Base-by-base conservation (phyloP, 1,139 yeast species). In the Tardiomyces blankii region DNA sequence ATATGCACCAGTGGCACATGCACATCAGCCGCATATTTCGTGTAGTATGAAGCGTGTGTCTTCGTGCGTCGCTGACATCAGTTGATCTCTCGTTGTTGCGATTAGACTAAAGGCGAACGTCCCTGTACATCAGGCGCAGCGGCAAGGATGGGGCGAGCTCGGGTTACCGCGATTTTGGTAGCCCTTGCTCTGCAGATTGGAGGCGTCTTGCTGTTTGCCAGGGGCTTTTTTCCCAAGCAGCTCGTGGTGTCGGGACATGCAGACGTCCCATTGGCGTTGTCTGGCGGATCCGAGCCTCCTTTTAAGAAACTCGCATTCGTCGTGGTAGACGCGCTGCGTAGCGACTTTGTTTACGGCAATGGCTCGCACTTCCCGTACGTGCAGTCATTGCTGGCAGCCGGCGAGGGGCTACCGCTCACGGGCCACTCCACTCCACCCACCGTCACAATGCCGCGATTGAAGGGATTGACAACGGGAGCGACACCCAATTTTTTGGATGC, bases 391-490 rank as follows among this genome's bases (percentile, higher is more conserved):
- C 69, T 91, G n/a, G 72, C 75, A 44, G 54, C 70, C 0, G 93
- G 94, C 11, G 61, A 71, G 42, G 97, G 93, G 0, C 59, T 89
- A 43, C 96, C 96, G 0, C 88, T 78, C 61, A 91, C 98, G 0
- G 96, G 96, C 0, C 84, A 73, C 61, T 82, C 96, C 0, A 83
- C 85, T 58, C 96, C 98, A 2, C 99, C 98, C 13, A 93, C 98
- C 0, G 95, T 96, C 1, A 93, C 99, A 0, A 67, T 93, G 35
- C 98, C 95, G 54, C 71, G 99, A 51, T 70, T 93, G 44, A 91
- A 91, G 61, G 98, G 97, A 1, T 64, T 91, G 40, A 89, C 98
- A 1, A 89, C 98, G 0, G 98, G 98, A 0, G 82, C 96, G 0
- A 70, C 94, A 39, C 97, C 98, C 0, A 89, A 96, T 21, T 88